A percentile compares a stretch with the other conserved stretches of the same genome.
phyloP scores from a whole-genome alignment of 2,329 filamentous ascomycete genomes.

The Simplicillium aogashimaense region DNA sequence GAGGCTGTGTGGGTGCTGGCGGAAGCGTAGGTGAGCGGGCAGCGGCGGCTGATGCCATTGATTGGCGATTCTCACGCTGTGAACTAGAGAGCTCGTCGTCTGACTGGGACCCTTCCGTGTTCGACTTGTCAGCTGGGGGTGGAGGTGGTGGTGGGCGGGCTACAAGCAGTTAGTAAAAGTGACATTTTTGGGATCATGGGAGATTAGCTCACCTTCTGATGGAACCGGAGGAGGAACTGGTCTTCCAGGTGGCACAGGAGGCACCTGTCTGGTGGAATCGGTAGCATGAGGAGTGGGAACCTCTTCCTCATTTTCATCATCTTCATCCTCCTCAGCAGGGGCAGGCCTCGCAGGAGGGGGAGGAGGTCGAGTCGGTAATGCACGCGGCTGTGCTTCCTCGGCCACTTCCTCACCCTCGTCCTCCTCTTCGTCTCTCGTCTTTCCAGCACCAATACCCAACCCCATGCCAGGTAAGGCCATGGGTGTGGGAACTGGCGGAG shows the following conservation, averaged over 20 bases:
- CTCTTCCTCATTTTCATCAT: slow-evolving; percentile 24
- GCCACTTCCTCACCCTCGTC: slow-evolving; percentile 13
- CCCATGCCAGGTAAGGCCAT: slow-evolving; percentile 67
- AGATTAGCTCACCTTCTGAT: slow-evolving; percentile 44
- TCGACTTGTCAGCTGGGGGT: slow-evolving; percentile 48
- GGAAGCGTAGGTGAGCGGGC: slow-evolving; percentile 34
- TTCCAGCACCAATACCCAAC: slow-evolving; percentile 38
- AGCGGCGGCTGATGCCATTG: slow-evolving; percentile 28
- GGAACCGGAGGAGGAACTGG: slow-evolving; percentile 49
- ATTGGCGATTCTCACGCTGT: slow-evolving; percentile 28
- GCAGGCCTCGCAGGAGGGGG: background rate
- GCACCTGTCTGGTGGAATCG: slow-evolving; percentile 25
- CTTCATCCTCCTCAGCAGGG: slow-evolving; percentile 8
- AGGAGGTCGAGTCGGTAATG: background rate
- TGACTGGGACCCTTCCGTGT: slow-evolving; percentile 72
- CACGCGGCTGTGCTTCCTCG: slow-evolving; percentile 7
- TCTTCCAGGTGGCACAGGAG: slow-evolving; percentile 39
- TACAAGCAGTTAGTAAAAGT: slow-evolving; percentile 24
- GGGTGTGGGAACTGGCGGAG: slow-evolving; percentile 47
- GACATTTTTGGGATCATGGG: slow-evolving; percentile 4
- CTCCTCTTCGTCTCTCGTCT: slow-evolving; percentile 23
- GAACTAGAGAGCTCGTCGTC: slow-evolving; percentile 71
- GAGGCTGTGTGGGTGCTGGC: slow-evolving; percentile 18
- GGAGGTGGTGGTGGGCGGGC: slow-evolving; percentile 52
- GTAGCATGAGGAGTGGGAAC: slow-evolving; percentile 20